Base-by-base conservation (phyloP, 371 early-diverging fungal genomes). In the Rhizopus microsporus region DNA sequence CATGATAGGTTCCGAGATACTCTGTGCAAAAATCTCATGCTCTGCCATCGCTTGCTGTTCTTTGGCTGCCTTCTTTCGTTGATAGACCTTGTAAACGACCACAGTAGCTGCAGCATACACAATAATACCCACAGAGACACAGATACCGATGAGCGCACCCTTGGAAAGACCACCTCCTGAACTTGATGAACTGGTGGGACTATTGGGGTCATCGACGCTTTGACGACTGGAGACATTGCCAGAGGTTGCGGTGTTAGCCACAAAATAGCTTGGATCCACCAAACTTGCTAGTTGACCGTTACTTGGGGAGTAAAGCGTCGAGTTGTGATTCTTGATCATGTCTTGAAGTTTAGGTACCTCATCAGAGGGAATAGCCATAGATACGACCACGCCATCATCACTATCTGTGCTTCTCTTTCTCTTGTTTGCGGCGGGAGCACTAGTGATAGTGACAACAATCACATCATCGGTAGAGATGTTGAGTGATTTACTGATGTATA, bases 91-190 rank as follows among this genome's bases (percentile, higher is more conserved):
- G 16, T 74, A 65, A 5, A 62, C 52, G 1, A 53, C 68, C 9
- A 75, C 59, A 0, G 79, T 74, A 43, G 72, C 76, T 12, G 70
- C 70, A 4, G 79, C 76, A 59, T 78, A 78, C 2, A 78, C 62
- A 9, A 60, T 68, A 10, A 70, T 65, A 51, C 76, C 76, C 10
- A 66, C 65, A 5, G 76, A 74, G 0, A 78, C 76, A 52, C 72
- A 69, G 35, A 78, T 75, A 52, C 76, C 79, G 39, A 78, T 69
- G 48, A 78, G 63, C 7, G 68, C 59, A 0, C 60, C 74, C 7
- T 66, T 69, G 9, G 79, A 78, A 6, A 78, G 44, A 3, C 71
- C 69, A 13, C 63, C 60, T 8, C 33, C 35, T 7, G 45, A 31
- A 23, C 42, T 32, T 0, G 9, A 0, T 5, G 4, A 8, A 35